Percentiles rank a stretch among this genome's conserved stretches.
Evolutionary conservation across 2,329 filamentous ascomycete genomes (phyloP).

Genomic region (Ophiostoma populinum): DNA sequence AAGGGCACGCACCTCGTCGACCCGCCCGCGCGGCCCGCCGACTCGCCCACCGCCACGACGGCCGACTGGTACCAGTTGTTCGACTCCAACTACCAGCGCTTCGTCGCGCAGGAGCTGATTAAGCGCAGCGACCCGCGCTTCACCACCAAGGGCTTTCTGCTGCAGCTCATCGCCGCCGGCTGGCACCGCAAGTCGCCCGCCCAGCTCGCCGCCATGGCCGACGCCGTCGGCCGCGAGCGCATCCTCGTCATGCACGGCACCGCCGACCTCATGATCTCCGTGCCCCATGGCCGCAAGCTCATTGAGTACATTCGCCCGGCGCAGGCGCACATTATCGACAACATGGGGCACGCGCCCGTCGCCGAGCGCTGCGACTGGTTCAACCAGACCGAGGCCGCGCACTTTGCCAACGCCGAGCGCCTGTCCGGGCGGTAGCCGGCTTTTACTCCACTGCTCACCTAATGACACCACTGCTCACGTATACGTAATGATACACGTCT

Average conservation of each 20-base stretch:
- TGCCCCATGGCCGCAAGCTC: conserved; percentile 51
- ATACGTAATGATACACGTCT: neutral
- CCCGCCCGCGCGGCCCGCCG: conserved; percentile 4
- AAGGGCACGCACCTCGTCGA: conserved; percentile 11
- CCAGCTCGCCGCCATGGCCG: conserved; percentile 49
- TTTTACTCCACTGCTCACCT: no score
- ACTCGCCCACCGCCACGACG: neutral
- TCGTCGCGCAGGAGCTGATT: conserved; percentile 59
- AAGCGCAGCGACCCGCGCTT: conserved; percentile 52
- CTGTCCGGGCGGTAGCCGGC: conserved; percentile 21
- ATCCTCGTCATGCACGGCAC: conserved; percentile 67
- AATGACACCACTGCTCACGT: neutral
- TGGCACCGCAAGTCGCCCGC: conserved; percentile 59
- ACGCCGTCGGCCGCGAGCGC: conserved; percentile 51
- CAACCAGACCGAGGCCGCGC: conserved; percentile 41
- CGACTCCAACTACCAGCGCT: conserved; percentile 63
- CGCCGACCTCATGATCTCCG: conserved; percentile 59
- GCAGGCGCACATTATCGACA: conserved; percentile 45
- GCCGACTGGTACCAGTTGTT: conserved; percentile 26
- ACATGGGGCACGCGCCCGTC: conserved; percentile 57
- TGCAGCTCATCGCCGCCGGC: conserved; percentile 62
- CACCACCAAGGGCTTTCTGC: conserved; percentile 48
- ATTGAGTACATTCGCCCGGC: conserved; percentile 46
- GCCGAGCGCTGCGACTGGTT: conserved; percentile 57
- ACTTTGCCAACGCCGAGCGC: conserved; percentile 33